These are phyloP conservation scores for Conticribra weissflogii DNA, from an alignment of 108 stramenopile genomes.

Conservation along the genomic window DNA sequence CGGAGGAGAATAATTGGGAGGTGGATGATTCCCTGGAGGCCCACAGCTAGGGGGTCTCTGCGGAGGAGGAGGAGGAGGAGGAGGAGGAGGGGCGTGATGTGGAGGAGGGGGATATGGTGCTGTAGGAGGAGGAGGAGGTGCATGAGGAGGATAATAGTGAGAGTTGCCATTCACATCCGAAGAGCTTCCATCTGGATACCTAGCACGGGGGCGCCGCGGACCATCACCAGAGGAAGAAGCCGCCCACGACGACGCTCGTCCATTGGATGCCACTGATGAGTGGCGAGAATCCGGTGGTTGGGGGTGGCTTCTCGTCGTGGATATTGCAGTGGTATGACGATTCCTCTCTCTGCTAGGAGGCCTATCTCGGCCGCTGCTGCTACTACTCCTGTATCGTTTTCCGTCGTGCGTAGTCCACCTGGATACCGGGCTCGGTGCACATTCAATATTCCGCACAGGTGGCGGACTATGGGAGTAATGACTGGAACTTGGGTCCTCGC, in stretches of 20 bases:
- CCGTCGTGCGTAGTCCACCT: not conserved
- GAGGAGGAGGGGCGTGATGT: not conserved
- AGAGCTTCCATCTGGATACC: slow-evolving; percentile 20
- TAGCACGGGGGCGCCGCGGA: slow-evolving; percentile 15
- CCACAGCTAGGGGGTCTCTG: not conserved
- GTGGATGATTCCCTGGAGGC: not conserved
- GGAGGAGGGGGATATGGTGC: not conserved
- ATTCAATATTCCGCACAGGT: slow-evolving; percentile 19
- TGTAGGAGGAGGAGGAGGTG: slow-evolving; percentile 1
- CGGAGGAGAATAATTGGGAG: not conserved
- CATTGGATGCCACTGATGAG: not conserved
- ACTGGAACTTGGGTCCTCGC: not conserved
- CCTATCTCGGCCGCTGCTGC: not conserved
- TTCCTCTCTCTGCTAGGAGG: not conserved
- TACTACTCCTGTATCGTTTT: slow-evolving; percentile 2
- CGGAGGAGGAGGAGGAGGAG: too few species aligned
- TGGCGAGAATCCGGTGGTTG: not conserved
- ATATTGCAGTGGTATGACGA: not conserved
- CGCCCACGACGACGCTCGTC: not conserved
- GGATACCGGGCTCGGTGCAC: slow-evolving; percentile 12
- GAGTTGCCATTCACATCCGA: slow-evolving; percentile 1
- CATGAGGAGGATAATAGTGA: not conserved
- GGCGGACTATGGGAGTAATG: slow-evolving; percentile 8
- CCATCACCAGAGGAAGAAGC: not conserved
- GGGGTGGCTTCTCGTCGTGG: slow-evolving; percentile 4